These are phyloP conservation scores for Mytilinidion resinicola DNA, from an alignment of 495 filamentous ascomycete species.

Conservation along the genomic window DNA sequence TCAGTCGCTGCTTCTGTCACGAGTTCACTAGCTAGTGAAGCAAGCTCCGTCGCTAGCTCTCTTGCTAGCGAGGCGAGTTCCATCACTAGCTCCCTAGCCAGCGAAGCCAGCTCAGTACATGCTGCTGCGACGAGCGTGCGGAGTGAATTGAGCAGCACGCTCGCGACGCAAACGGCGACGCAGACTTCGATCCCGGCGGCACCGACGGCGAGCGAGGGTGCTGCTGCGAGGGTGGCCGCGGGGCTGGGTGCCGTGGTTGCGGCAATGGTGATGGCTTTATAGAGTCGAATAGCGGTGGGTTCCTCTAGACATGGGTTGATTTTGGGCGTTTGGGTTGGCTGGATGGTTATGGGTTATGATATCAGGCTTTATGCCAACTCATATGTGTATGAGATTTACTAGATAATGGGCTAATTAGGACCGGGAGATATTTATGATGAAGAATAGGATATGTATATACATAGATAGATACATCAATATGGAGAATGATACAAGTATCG, in stretches of 20 bases:
- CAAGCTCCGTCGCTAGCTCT: background rate
- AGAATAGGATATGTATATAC: too few relatives aligned
- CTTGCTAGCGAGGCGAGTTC: background rate
- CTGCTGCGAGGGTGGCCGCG: background rate
- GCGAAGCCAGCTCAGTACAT: background rate
- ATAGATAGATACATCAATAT: too few relatives aligned
- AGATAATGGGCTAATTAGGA: too few relatives aligned
- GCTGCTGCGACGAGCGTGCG: background rate
- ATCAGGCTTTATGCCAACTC: too few relatives aligned
- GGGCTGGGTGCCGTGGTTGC: background rate
- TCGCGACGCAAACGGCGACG: background rate
- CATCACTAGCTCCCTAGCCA: background rate
- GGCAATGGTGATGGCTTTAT: background rate
- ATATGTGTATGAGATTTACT: too few relatives aligned
- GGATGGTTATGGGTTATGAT: too few relatives aligned
- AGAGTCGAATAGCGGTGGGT: background rate
- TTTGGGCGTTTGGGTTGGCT: too few relatives aligned
- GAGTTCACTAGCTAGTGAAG: background rate
- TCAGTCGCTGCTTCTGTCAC: background rate
- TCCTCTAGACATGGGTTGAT: too few relatives aligned
- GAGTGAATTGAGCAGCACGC: background rate
- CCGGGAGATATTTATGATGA: too few relatives aligned
- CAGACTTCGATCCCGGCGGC: background rate
- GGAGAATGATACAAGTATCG: too few relatives aligned
- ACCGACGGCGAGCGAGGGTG: background rate